Evolutionary conservation across 352 stramenopile genomes (phyloP).

Genomic region (Pythium dissotocum): DNA sequence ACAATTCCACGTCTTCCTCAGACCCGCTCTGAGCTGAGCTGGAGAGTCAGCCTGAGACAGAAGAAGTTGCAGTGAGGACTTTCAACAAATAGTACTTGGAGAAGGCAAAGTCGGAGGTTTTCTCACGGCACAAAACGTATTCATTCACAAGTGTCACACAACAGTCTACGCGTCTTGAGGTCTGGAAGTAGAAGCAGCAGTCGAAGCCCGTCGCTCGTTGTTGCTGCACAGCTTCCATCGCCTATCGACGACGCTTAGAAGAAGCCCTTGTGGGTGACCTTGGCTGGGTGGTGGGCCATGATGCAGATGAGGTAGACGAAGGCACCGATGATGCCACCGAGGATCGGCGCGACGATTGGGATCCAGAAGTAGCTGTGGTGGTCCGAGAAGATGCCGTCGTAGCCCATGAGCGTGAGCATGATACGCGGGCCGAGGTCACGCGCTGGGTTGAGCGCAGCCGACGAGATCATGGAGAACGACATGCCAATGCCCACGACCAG

Average conservation of each 20-base stretch:
- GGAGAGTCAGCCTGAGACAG: too few relatives aligned
- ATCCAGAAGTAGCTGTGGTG: constrained; percentile 44
- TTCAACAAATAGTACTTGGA: too few relatives aligned
- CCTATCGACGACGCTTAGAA: constrained; percentile 21
- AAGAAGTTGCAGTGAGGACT: too few relatives aligned
- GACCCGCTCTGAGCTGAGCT: too few relatives aligned
- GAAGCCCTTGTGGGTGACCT: constrained; percentile 29
- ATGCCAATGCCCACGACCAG: constrained; percentile 34
- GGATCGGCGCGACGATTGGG: constrained; percentile 32
- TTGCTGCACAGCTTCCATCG: background rate
- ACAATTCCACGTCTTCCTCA: too few relatives aligned
- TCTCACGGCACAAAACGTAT: constrained; percentile 1
- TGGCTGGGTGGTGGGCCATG: constrained; percentile 37
- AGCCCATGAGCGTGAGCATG: constrained; percentile 32
- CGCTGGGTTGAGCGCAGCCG: constrained; percentile 39
- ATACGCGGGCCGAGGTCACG: constrained; percentile 41
- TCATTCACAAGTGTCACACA: constrained; percentile 8
- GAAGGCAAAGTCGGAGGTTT: background rate
- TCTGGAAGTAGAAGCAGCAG: background rate
- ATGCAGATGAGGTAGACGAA: constrained; percentile 34
- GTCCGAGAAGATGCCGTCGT: constrained; percentile 31
- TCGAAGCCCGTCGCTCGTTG: background rate
- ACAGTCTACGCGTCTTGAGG: background rate
- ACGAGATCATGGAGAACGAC: constrained; percentile 35
- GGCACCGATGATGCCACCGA: constrained; percentile 31